Conservation (phyloP, 1,139 yeast species). For the Candida buenavistaensis region DNA sequence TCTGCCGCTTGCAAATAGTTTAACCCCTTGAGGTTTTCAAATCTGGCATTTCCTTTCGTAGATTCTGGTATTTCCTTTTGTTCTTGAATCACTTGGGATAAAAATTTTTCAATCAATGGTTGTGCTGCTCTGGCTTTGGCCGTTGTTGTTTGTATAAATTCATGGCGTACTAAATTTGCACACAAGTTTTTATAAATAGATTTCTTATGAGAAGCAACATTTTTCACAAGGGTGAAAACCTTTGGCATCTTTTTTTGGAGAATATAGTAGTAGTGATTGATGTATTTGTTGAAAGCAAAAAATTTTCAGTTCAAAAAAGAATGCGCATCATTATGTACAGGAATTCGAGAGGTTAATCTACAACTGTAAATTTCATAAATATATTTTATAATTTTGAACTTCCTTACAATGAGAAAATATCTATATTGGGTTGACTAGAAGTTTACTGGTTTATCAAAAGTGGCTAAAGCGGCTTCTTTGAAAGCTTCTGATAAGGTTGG, state of each 20-base stretch:
- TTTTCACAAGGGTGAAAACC: slow-evolving; percentile 43
- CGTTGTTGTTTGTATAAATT: slow-evolving; percentile 44
- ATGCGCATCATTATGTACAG: too few relatives aligned
- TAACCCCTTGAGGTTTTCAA: slow-evolving; percentile 25
- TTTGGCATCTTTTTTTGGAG: slow-evolving; percentile 45
- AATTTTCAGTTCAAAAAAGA: slow-evolving; percentile 4
- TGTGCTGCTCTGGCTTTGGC: slow-evolving; percentile 51
- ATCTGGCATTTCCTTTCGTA: slow-evolving; percentile 20
- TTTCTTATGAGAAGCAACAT: slow-evolving; percentile 45
- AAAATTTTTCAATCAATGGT: slow-evolving; percentile 42
- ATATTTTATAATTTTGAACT: too few relatives aligned
- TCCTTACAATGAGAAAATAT: too few relatives aligned
- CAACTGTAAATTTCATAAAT: too few relatives aligned
- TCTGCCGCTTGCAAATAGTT: slow-evolving; percentile 44
- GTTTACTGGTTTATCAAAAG: slow-evolving; percentile 88
- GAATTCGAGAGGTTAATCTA: too few relatives aligned
- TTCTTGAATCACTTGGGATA: slow-evolving; percentile 30
- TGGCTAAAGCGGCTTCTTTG: slow-evolving; percentile 96
- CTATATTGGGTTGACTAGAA: slow-evolving; percentile 46
- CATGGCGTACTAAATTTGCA: slow-evolving; percentile 49
- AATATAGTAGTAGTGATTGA: slow-evolving; percentile 1
- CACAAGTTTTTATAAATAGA: slow-evolving; percentile 49
- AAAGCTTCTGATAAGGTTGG: slow-evolving; percentile 98
- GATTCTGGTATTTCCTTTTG: slow-evolving; percentile 15
- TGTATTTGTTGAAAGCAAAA: neutral